These are phyloP conservation scores for Francoa sonchifolia DNA, from an alignment of 441 rosid genomes.

Conservation along the genomic window DNA sequence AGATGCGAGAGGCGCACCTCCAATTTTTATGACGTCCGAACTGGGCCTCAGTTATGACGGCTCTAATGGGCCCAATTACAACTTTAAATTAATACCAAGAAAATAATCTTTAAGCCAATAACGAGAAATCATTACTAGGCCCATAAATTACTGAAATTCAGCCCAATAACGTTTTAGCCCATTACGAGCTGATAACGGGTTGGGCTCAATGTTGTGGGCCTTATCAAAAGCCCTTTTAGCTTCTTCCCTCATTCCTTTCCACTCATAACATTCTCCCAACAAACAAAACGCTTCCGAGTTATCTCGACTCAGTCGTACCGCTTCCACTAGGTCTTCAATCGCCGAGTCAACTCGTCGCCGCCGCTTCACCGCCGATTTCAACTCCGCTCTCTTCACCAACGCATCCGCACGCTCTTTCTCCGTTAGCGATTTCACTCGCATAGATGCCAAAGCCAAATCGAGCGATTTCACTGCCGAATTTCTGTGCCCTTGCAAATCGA, in stretches of 20 bases:
- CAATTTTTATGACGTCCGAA: too few relatives aligned
- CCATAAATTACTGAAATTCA: too few relatives aligned
- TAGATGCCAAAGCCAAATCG: conserved; percentile 34
- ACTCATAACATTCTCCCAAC: conserved; percentile 38
- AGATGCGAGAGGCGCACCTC: too few relatives aligned
- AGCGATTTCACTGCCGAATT: conserved; percentile 40
- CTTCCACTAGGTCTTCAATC: conserved; percentile 39
- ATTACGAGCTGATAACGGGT: conserved; percentile 11
- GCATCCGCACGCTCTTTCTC: conserved; percentile 37
- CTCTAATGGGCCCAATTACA: too few relatives aligned
- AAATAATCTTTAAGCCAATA: too few relatives aligned
- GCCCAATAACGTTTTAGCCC: conserved; percentile 16
- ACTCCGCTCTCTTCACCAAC: conserved; percentile 42
- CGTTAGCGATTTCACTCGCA: conserved; percentile 30
- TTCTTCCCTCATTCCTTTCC: conserved; percentile 26
- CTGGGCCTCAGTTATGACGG: too few relatives aligned
- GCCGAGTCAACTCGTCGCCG: conserved; percentile 48
- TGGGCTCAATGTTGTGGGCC: conserved; percentile 18
- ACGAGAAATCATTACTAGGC: too few relatives aligned
- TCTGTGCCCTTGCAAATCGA: conserved; percentile 40
- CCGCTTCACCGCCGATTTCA: conserved; percentile 37
- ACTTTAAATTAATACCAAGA: too few relatives aligned
- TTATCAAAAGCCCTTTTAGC: conserved; percentile 30
- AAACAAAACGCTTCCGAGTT: conserved; percentile 18
- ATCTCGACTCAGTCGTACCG: conserved; percentile 18